Evolutionary conservation across 129 eudicot genomes (phyloP).

Genomic region (Heracleum sosnowskyi): DNA sequence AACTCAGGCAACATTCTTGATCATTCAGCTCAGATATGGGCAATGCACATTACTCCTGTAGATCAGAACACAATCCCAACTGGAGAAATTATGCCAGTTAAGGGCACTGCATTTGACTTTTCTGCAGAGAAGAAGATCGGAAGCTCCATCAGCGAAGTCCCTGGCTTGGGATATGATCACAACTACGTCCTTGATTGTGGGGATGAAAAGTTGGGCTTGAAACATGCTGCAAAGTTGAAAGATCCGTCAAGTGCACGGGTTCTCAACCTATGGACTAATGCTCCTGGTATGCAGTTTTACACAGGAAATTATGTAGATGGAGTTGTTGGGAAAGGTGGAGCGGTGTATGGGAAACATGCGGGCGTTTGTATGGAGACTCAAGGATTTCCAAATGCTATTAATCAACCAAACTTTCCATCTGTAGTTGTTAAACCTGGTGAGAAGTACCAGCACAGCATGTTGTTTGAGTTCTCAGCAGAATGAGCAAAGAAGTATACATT

Average conservation of each 20-base stretch:
- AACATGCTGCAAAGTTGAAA: slow-evolving; percentile 64
- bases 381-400: slow-evolving; percentile 85
- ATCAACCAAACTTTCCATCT: slow-evolving; percentile 62
- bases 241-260: slow-evolving; percentile 69
- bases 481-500: slow-evolving; percentile 13
- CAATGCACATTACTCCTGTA: slow-evolving; percentile 68
- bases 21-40: slow-evolving; percentile 76
- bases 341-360: slow-evolving; percentile 60
- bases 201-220: slow-evolving; percentile 69
- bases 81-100: slow-evolving; percentile 72
- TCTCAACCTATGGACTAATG: slow-evolving; percentile 79
- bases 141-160: slow-evolving; percentile 46
- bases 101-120: slow-evolving; percentile 83
- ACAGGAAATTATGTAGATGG: slow-evolving; percentile 76
- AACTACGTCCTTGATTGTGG: slow-evolving; percentile 86
- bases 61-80: slow-evolving; percentile 71
- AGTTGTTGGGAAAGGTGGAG: slow-evolving; percentile 77
- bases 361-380: slow-evolving; percentile 94
- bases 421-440: slow-evolving; percentile 69
- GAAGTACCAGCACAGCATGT: slow-evolving; percentile 76
- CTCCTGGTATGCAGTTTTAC: slow-evolving; percentile 95
- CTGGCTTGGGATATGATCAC: slow-evolving; percentile 88
- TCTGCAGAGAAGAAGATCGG: slow-evolving; percentile 72
- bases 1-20: slow-evolving; percentile 66
- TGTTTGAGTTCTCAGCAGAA: slow-evolving; percentile 72